These are phyloP conservation scores for Ceratocystis papillata DNA, from an alignment of 2,329 filamentous ascomycete species.

Conservation along the genomic window DNA sequence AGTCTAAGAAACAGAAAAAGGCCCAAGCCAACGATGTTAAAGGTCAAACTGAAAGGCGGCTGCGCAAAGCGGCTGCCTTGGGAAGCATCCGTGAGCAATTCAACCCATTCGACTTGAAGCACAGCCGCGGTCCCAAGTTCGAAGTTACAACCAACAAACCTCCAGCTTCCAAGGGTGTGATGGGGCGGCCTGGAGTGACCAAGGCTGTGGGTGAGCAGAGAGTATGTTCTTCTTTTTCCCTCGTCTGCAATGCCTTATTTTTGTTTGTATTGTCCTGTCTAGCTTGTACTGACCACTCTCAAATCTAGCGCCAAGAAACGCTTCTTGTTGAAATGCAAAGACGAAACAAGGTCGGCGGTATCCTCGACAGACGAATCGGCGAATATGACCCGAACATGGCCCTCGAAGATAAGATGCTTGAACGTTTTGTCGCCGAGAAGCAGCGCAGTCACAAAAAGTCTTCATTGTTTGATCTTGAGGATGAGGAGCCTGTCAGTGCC, in stretches of 20 bases:
- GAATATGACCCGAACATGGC: constrained; percentile 93
- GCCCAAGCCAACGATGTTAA: constrained; percentile 57
- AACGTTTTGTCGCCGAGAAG: constrained; percentile 83
- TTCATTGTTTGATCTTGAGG: constrained; percentile 83
- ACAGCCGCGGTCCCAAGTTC: constrained; percentile 71
- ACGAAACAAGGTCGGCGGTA: constrained; percentile 81
- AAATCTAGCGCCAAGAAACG: constrained; percentile 58
- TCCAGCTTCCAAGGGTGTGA: constrained; percentile 43
- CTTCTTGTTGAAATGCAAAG: constrained; percentile 81
- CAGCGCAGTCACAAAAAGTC: constrained; percentile 65
- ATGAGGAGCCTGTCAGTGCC: constrained; percentile 53
- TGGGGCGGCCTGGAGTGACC: constrained; percentile 69
- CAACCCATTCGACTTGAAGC: constrained; percentile 94
- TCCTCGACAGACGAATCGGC: constrained; percentile 86
- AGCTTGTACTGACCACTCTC: constrained; percentile 25
- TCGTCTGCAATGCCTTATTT: not conserved
- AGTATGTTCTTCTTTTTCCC: constrained; percentile 38
- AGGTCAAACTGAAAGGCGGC: constrained; percentile 57
- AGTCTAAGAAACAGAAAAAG: constrained; percentile 90
- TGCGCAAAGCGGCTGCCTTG: constrained; percentile 66
- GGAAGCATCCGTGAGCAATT: constrained; percentile 86
- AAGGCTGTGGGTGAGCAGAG: constrained; percentile 81
- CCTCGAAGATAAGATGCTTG: constrained; percentile 80
- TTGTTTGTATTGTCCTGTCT: constrained; percentile 18
- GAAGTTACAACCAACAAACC: constrained; percentile 62